Conservation (phyloP, 2,329 filamentous ascomycete species). For the Cordyceps cateniannulata region DNA sequence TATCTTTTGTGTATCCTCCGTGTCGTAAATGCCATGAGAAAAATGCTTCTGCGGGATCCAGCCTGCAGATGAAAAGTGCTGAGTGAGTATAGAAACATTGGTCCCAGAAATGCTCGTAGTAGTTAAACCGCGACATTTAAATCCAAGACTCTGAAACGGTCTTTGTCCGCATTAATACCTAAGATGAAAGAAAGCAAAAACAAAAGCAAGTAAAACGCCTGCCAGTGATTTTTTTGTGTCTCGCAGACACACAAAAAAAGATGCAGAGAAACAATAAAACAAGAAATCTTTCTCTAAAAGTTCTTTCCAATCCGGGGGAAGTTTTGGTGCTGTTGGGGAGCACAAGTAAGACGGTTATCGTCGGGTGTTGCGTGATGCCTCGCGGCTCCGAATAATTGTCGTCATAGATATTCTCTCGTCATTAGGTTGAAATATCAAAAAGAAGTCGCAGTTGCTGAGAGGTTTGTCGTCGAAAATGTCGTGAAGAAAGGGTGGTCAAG, state of each 20-base stretch:
- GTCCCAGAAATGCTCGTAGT: slow-evolving; percentile 12
- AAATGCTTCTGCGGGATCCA: neutral
- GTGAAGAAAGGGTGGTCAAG: neutral
- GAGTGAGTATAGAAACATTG: slow-evolving; percentile 6
- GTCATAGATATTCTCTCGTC: neutral
- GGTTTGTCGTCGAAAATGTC: neutral
- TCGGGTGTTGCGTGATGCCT: neutral
- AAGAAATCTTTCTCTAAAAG: slow-evolving; percentile 12
- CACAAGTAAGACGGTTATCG: neutral
- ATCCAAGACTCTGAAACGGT: slow-evolving; percentile 12
- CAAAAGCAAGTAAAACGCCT: slow-evolving; percentile 10
- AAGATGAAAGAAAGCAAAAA: slow-evolving; percentile 6
- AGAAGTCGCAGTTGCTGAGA: neutral
- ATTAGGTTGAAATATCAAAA: neutral
- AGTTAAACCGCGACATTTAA: slow-evolving; percentile 14
- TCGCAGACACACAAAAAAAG: neutral
- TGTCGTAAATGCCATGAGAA: neutral
- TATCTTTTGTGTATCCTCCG: slow-evolving; percentile 4
- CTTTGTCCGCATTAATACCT: slow-evolving; percentile 15
- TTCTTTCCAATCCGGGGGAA: slow-evolving; percentile 6
- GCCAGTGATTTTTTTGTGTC: slow-evolving; percentile 8
- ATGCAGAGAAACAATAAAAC: slow-evolving; percentile 6
- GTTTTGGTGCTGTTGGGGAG: neutral
- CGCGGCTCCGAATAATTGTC: slow-evolving; percentile 2
- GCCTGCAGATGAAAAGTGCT: slow-evolving; percentile 6